Evolutionary conservation across 1,139 yeast genomes (phyloP), one percentile per base, ranked within the genome.

Genomic region (Debaryomyces robertsiae): DNA sequence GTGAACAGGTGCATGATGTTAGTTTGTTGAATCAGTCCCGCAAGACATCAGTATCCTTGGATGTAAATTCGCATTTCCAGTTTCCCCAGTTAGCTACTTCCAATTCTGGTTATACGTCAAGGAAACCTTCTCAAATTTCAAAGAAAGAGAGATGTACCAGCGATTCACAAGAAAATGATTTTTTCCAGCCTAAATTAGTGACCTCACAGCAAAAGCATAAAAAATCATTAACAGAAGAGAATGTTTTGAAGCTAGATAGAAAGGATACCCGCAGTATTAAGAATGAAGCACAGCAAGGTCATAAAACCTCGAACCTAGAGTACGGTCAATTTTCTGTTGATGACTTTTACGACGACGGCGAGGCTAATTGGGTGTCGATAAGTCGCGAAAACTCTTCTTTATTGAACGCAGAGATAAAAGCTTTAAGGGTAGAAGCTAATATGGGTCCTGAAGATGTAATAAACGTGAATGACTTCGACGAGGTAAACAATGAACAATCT

Each of bases 291-390:
- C 10, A 6, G 5, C 11, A 31, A 15, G 2, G 33, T 6, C 11
- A 16, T 11, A 15, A 19, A 4, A 29, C 13, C 9, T 22, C 16
- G 19, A 13, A 18, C 11, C 17, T 10, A 13, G 37, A 28, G 6
- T 27, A 27, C 19, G 28, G 15, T n/a, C 24, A 33, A 9, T 33
- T 25, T 19, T 13, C 16, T 6, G 22, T 32, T 9, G 48, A 54
- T 24, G 60, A 57, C 25, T 54, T 61, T 39, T 57, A 56, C 34
- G 50, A 49, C 13, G 73, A 67, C 36, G 66, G 66, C 1, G 66
- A 61, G 40, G 57, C 67, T 5, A 71, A 71, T 45, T 71, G 77
- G 77, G 55, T 61, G 4, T 32, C 55, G 3, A 47, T 63, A 10
- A 48, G 59, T 9, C 46, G 63, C 25, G 67, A 63, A 23, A 58